Base-by-base conservation (phyloP, 768 basidiomycete genomes). In the Strobilomyces confusus region DNA sequence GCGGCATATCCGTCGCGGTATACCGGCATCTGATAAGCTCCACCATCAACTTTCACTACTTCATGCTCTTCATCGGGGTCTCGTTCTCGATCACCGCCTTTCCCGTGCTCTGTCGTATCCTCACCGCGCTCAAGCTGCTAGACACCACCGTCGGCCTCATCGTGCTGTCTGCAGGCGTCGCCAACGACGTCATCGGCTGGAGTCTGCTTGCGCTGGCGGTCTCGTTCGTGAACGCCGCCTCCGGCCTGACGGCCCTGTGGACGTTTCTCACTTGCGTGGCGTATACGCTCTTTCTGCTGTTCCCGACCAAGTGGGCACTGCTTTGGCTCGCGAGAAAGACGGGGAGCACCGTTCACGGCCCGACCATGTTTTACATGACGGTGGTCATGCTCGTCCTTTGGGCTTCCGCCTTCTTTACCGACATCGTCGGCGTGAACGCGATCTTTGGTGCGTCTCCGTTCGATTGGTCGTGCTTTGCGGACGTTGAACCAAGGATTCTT, bases 131-230 rank as follows among this genome's bases (percentile, higher is more conserved):
- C 37, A 92, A 95, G 69, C 76, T 99, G 2, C 77, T 98, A 55
- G 89, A 93, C 44, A 97, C 93, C 2, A 89, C 85, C 0, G 93
- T 99, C 37, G 97, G 95, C 9, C 85, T 95, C 49, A 86, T 97
- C 23, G 93, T 90, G 2, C 80, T 99, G 8, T 90, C 91, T 5
- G 93, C 95, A 0, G 95, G 95, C 22, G 92, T 98, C 2, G 92
- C 87, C 8, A 88, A 90, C 65, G 89, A 91, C 63, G 89, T 94
- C 63, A 80, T 92, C 50, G 91, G 88, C 3, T 97, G 95, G 95
- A 80, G 79, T 3, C 74, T 98, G 0, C 80, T 99, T 9, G 95
- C 95, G 0, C 76, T 99, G 34, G 89, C 87, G 22, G 87, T 98
- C 11, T 92, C 95, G 0, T 80, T 99, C 17, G 93, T 95, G 50